Base-by-base conservation (phyloP, 352 stramenopile genomes). In the Globisporangium solare region DNA sequence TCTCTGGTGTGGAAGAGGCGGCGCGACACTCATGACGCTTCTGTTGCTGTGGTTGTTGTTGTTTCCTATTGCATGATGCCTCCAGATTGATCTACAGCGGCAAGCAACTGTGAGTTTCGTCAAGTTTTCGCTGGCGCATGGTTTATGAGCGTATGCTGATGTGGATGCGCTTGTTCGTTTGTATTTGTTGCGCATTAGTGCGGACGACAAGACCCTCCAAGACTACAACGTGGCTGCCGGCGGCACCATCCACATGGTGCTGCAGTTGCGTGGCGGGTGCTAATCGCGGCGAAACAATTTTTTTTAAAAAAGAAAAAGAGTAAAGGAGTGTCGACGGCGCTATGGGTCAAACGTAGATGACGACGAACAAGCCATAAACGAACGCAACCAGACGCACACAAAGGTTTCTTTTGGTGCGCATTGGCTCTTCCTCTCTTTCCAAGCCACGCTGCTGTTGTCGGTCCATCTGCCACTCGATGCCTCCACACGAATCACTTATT, bases 231-330 rank as follows among this genome's bases (percentile, higher is more conserved):
- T 99, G 43, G 83, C 74, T 45, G 95, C 96, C 18, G 97, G 97
- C 32, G 95, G 92, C 51, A 98, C 96, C 39, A 98, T 99, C 77
- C 96, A 99, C 79, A 99, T 99, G 96, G 96, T 99, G 18, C 81
- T 99, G 59, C 96, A 99, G 75, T 80, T 99, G 64, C 92, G 97
- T 68, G 96, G 96, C 42, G 95, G 96, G 18, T 81, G 65, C 67
- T 89, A 86, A 65, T 48, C 7, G 24, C 45, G 15, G 41, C 14
- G 43, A 39, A 1, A n/a, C 11, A 32, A 40, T n/a, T n/a, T n/a
- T n/a, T n/a, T n/a, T n/a, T n/a, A n/a, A 48, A 11, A 35, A 35
- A 35, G 10, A 35, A 35, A 8, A 8, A 35, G 10, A 35, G 27
- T 35, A 35, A 35, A 35, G 27, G 27, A 35, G 7, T 27, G 24